Evolutionary conservation across 345 rosid species (phyloP).

Genomic region (Draba incana): DNA sequence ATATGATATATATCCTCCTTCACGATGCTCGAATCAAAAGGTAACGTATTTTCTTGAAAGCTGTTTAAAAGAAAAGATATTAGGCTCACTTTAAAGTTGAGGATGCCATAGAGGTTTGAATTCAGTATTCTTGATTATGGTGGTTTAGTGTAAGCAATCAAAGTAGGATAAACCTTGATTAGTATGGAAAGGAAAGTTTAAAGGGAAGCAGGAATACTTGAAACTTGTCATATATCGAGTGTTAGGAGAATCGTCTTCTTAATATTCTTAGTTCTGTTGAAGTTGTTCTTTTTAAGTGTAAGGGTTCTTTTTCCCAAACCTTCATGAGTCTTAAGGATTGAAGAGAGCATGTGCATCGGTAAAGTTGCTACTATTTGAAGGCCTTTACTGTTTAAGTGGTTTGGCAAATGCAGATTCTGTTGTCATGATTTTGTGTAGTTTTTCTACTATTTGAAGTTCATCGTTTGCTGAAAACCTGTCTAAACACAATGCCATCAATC

Average conservation of each 20-base stretch:
- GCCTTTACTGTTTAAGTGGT: neutral
- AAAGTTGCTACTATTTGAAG: slow-evolving; percentile 12
- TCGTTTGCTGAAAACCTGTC: neutral
- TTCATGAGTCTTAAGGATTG: slow-evolving; percentile 4
- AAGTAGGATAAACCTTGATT: neutral
- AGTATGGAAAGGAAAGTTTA: neutral
- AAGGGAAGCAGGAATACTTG: slow-evolving; percentile 2
- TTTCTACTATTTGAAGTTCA: no score
- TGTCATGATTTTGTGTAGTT: neutral
- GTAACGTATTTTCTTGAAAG: slow-evolving; percentile 36
- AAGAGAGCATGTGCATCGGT: neutral
- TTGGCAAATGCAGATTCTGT: neutral
- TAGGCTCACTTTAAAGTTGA: neutral
- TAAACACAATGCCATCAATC: neutral
- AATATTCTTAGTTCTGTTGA: neutral
- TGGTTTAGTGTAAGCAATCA: neutral
- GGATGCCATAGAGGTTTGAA: neutral
- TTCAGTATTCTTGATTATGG: neutral
- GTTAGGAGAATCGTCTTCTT: neutral
- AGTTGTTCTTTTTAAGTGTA: neutral
- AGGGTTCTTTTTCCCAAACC: neutral
- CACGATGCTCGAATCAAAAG: slow-evolving; percentile 86
- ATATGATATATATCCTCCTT: slow-evolving; percentile 66
- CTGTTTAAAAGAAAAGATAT: neutral
- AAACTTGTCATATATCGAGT: neutral